Evolutionary conservation across 306 rosid genomes (phyloP).

Genomic region (Prunus mongolica): DNA sequence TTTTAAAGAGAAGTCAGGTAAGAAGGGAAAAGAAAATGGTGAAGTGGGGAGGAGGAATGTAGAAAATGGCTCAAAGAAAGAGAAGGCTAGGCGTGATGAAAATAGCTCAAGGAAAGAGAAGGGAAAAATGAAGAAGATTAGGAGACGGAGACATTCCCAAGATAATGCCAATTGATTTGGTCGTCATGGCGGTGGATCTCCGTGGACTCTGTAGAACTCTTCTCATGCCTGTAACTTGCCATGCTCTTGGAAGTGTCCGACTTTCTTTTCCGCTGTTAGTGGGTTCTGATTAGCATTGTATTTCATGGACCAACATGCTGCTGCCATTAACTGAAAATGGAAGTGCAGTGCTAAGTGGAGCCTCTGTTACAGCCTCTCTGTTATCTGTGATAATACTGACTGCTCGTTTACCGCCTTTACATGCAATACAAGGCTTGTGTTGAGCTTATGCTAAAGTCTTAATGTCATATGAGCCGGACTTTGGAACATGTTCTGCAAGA

Average conservation of each 20-base stretch:
- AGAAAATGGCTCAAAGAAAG: slow-evolving; percentile 42
- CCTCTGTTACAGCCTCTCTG: too few relatives aligned
- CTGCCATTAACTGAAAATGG: not conserved
- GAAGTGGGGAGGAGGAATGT: slow-evolving; percentile 19
- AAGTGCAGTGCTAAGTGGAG: not conserved
- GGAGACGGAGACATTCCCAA: slow-evolving; percentile 24
- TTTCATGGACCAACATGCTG: not conserved
- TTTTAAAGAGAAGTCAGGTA: slow-evolving; percentile 38
- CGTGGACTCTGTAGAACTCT: slow-evolving; percentile 25
- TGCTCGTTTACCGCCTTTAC: not conserved
- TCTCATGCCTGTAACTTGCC: not conserved
- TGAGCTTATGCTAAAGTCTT: not conserved
- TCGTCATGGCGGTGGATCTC: slow-evolving; percentile 17
- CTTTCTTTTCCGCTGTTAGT: not conserved
- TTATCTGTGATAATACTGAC: not conserved
- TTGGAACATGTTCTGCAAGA: not conserved
- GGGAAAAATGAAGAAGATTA: slow-evolving; percentile 26
- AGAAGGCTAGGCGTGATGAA: slow-evolving; percentile 25
- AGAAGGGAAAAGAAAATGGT: slow-evolving; percentile 48
- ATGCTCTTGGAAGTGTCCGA: not conserved
- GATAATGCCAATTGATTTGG: slow-evolving; percentile 22
- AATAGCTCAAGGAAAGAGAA: slow-evolving; percentile 40
- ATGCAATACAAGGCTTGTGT: not conserved
- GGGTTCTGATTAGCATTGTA: not conserved
- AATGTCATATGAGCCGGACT: not conserved